Conservation (phyloP, 169 alveolate species). For the Plasmodium inui region DNA sequence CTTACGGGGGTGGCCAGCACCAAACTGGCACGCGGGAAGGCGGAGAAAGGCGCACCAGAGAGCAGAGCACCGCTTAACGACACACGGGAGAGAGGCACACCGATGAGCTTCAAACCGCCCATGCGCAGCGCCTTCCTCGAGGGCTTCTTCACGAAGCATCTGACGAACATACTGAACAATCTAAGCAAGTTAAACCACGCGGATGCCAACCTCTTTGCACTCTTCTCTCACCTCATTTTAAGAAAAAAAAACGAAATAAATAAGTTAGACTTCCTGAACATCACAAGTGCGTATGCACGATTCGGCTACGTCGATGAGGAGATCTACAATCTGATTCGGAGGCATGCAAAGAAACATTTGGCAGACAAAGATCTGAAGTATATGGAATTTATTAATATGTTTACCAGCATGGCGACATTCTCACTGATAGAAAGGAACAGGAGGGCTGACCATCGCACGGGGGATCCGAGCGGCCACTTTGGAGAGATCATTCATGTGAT, state of each 20-base stretch:
- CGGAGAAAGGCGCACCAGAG: no score
- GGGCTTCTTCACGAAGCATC: slow-evolving; percentile 30
- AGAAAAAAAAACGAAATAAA: slow-evolving; percentile 40
- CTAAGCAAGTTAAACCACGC: slow-evolving; percentile 67
- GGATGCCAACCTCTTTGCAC: slow-evolving; percentile 25
- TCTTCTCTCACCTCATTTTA: slow-evolving; percentile 45
- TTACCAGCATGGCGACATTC: slow-evolving; percentile 46
- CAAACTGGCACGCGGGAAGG: background rate
- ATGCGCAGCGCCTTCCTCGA: slow-evolving; percentile 1
- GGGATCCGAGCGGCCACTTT: background rate
- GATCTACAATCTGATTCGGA: slow-evolving; percentile 12
- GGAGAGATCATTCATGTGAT: background rate
- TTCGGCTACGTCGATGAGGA: slow-evolving; percentile 10
- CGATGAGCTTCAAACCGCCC: background rate
- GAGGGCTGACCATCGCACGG: background rate
- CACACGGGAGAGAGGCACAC: background rate
- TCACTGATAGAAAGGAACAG: slow-evolving; percentile 23
- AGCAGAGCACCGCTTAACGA: no score
- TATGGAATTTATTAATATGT: slow-evolving; percentile 56
- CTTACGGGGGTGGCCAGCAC: background rate
- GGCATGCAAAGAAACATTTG: background rate
- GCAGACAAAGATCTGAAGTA: slow-evolving; percentile 1
- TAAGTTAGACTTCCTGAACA: slow-evolving; percentile 37
- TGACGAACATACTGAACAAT: slow-evolving; percentile 57
- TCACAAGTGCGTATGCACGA: slow-evolving; percentile 67